phyloP scores from a whole-genome alignment of 2,329 filamentous ascomycete genomes.

The Paecilomyces niveus region DNA sequence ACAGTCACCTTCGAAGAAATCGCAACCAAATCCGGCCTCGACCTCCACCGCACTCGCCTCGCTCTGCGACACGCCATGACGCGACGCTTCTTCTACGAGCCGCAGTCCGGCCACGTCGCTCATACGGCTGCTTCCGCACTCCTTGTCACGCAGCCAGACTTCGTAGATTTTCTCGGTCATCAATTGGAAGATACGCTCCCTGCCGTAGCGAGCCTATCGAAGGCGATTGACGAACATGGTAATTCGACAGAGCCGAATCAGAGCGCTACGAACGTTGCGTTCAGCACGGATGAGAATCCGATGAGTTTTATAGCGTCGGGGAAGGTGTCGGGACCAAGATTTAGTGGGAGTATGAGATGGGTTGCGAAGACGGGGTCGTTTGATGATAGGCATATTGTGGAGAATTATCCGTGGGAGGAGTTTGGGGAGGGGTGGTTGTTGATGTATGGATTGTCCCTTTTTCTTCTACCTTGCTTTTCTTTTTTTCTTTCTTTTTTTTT shows the following conservation, averaged over 20 bases:
- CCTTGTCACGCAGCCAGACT: not conserved
- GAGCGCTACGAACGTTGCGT: not conserved
- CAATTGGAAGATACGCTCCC: constrained; percentile 5
- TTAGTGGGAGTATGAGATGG: not conserved
- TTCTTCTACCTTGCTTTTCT: too few relatives aligned
- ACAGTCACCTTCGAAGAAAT: constrained; percentile 3
- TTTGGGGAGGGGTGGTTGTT: constrained; percentile 1
- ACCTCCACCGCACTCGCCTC: not conserved
- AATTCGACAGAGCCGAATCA: not conserved
- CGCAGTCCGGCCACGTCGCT: constrained; percentile 1
- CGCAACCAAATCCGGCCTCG: not conserved
- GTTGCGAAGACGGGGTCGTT: not conserved
- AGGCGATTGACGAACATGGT: not conserved
- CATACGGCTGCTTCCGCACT: constrained; percentile 4
- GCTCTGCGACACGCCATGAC: constrained; percentile 5
- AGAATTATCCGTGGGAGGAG: not conserved
- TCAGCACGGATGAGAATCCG: not conserved
- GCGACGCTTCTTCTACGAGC: constrained; percentile 3
- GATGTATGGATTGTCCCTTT: constrained; percentile 41
- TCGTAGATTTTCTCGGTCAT: constrained; percentile 5
- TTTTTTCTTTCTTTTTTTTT: constrained; percentile 26
- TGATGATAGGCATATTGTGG: not conserved
- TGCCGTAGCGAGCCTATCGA: constrained; percentile 3
- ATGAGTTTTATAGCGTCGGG: not conserved
- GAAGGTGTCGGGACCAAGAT: not conserved